Evolutionary conservation across 768 basidiomycete species (phyloP).

Genomic region (Lactarius psammicola): DNA sequence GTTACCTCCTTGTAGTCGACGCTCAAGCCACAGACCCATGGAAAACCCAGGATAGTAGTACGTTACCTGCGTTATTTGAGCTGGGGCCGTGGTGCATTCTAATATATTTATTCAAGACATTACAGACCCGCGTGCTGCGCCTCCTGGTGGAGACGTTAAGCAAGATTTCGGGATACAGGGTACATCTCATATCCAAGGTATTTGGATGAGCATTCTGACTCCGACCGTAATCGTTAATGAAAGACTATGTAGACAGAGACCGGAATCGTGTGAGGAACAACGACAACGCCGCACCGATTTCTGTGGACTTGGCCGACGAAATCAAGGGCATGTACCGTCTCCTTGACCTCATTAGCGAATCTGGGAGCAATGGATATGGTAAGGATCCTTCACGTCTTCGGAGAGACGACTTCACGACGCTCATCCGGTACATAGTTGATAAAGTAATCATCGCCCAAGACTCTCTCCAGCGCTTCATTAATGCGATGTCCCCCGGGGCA

Average conservation of each 20-base stretch:
- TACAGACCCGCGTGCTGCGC: background rate
- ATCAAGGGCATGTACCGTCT: slow-evolving; percentile 51
- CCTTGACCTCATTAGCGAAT: slow-evolving; percentile 51
- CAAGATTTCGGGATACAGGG: background rate
- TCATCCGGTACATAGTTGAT: slow-evolving; percentile 42
- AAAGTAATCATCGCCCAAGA: slow-evolving; percentile 59
- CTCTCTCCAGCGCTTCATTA: slow-evolving; percentile 48
- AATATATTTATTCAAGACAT: background rate
- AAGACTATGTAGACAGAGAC: background rate
- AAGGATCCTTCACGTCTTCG: slow-evolving; percentile 18
- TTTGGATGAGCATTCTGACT: background rate
- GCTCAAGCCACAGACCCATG: background rate
- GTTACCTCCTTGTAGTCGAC: background rate
- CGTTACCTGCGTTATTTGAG: background rate
- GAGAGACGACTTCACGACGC: background rate
- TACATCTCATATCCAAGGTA: background rate
- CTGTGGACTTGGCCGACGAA: background rate
- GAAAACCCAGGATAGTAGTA: background rate
- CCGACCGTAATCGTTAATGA: background rate
- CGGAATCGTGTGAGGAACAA: background rate
- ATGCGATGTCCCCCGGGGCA: slow-evolving; percentile 48
- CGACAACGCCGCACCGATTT: background rate
- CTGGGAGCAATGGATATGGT: slow-evolving; percentile 52
- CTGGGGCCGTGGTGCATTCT: background rate
- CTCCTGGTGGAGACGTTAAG: background rate